Evolutionary conservation across 768 basidiomycete genomes (phyloP).

Genomic region (Hebeloma cylindrosporum): DNA sequence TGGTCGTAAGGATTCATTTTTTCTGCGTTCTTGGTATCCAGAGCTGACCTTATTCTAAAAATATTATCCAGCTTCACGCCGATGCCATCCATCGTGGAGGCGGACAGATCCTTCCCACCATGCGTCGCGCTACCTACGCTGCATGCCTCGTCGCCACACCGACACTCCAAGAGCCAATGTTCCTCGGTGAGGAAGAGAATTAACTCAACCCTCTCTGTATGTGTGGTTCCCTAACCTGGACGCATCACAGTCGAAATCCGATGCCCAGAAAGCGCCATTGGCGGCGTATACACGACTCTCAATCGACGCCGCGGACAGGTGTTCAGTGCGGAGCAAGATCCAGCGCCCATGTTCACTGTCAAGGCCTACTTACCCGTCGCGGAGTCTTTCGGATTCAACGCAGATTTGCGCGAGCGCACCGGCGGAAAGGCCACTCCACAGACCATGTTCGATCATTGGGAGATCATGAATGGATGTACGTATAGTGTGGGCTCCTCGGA

Average conservation of each 20-base stretch:
- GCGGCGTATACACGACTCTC: slow-evolving; percentile 91
- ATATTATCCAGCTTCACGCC: slow-evolving; percentile 84
- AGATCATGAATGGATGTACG: slow-evolving; percentile 79
- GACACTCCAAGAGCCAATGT: slow-evolving; percentile 93
- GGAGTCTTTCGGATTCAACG: slow-evolving; percentile 98
- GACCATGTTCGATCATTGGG: slow-evolving; percentile 91
- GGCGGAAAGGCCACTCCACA: slow-evolving; percentile 99
- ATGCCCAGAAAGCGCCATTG: slow-evolving; percentile 95
- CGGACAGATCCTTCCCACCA: slow-evolving; percentile 97
- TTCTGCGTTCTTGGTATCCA: too few relatives aligned
- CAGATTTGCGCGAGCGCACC: slow-evolving; percentile 88
- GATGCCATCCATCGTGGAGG: slow-evolving; percentile 99
- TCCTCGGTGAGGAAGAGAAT: slow-evolving; percentile 84
- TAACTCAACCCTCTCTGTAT: slow-evolving; percentile 1
- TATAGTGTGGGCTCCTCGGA: slow-evolving; percentile 10
- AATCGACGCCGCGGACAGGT: slow-evolving; percentile 99
- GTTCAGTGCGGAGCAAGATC: slow-evolving; percentile 94
- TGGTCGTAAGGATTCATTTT: too few relatives aligned
- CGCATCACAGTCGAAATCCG: slow-evolving; percentile 84
- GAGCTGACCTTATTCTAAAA: too few relatives aligned
- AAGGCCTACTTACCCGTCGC: slow-evolving; percentile 93
- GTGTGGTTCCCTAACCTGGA: slow-evolving; percentile 2
- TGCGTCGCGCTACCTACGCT: slow-evolving; percentile 94
- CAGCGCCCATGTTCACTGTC: slow-evolving; percentile 98
- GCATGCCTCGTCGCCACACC: slow-evolving; percentile 91